Percentiles rank a stretch among this genome's conserved stretches.
Evolutionary conservation across 2,329 filamentous ascomycete genomes (phyloP).

Genomic region (Hypoxylon sp.): DNA sequence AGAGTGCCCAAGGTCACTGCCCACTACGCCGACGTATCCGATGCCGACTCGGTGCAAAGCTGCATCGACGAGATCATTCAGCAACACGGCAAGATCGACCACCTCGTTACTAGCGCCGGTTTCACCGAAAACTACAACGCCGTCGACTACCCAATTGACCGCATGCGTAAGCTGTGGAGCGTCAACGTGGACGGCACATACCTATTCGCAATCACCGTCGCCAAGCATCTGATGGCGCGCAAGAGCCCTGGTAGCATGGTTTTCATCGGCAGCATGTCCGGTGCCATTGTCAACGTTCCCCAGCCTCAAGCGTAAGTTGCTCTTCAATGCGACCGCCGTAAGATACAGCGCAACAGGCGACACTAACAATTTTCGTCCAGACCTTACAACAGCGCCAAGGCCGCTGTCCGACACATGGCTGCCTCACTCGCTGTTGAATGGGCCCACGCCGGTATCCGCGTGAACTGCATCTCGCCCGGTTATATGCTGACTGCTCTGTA

Average conservation of each 20-base stretch:
- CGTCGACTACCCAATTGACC: conserved; percentile 89
- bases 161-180: conserved; percentile 92
- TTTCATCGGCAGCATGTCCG: conserved; percentile 96
- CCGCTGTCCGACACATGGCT: conserved; percentile 89
- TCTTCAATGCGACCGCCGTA: conserved; percentile 1
- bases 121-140: conserved; percentile 98
- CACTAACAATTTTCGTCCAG: conserved; percentile 53
- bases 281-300: conserved; percentile 92
- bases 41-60: conserved; percentile 81
- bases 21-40: conserved; percentile 89
- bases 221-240: conserved; percentile 88
- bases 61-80: conserved; percentile 79
- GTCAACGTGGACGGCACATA: conserved; percentile 96
- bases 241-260: conserved; percentile 87
- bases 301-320: conserved; percentile 82
- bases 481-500: conserved; percentile 97
- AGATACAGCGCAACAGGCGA: conserved; percentile 8
- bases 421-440: conserved; percentile 93
- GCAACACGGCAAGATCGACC: conserved; percentile 86
- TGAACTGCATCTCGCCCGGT: conserved; percentile 95
- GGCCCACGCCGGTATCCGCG: conserved; percentile 87
- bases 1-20: conserved; percentile 87
- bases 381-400: conserved; percentile 94
- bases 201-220: conserved; percentile 86
- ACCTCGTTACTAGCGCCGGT: conserved; percentile 94